These are phyloP conservation scores for Collybia mongolica DNA, from an alignment of 768 basidiomycete species.

Conservation along the genomic window DNA sequence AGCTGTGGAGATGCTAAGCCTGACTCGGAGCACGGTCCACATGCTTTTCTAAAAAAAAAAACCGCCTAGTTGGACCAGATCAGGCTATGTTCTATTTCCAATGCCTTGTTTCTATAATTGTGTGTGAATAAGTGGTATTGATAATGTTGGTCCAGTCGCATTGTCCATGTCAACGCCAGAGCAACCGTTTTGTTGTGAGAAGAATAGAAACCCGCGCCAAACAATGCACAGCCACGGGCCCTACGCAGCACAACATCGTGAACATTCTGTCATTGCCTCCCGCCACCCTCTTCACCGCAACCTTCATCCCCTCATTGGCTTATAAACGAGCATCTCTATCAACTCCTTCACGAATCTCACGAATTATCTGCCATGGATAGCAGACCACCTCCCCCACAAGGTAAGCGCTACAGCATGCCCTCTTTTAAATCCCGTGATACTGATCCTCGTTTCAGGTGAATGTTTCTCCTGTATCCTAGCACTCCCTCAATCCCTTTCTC, in stretches of 20 bases:
- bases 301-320: background rate
- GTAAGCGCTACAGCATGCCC: slow-evolving; percentile 20
- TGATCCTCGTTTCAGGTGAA: slow-evolving; percentile 17
- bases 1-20: no score
- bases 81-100: background rate
- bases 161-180: background rate
- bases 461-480: background rate
- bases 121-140: background rate
- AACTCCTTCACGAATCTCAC: slow-evolving; percentile 2
- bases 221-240: slow-evolving; percentile 14
- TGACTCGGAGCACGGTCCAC: background rate
- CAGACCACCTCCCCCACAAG: slow-evolving; percentile 40
- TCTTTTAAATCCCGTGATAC: background rate
- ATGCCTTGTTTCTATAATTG: no score
- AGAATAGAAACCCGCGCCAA: slow-evolving; percentile 2
- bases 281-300: slow-evolving; percentile 2
- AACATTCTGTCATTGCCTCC: slow-evolving; percentile 10
- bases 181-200: background rate
- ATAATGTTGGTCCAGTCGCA: background rate
- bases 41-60: background rate
- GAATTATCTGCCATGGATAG: slow-evolving; percentile 27
- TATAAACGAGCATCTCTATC: background rate
- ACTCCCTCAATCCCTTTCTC: background rate
- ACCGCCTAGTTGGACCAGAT: background rate
- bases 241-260: slow-evolving; percentile 10